A percentile compares a stretch with the other conserved stretches of the same genome.
phyloP scores from a whole-genome alignment of 2,329 filamentous ascomycete species.

The Clonostachys chloroleuca region DNA sequence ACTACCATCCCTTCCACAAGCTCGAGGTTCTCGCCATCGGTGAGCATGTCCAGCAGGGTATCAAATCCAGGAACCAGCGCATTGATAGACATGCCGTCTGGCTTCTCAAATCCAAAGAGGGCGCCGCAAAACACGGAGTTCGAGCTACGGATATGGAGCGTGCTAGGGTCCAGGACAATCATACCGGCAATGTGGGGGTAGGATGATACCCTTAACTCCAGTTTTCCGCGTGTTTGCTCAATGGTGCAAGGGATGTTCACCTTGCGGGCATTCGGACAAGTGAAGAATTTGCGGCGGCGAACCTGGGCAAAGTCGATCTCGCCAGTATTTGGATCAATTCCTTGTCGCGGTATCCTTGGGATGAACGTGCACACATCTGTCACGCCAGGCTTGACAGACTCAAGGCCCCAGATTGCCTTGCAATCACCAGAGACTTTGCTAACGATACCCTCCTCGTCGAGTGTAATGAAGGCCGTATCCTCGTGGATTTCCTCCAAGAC shows the following conservation, averaged over 20 bases:
- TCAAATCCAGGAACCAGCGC: slow-evolving; percentile 85
- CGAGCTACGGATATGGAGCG: slow-evolving; percentile 79
- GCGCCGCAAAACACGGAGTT: slow-evolving; percentile 93
- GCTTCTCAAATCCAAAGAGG: slow-evolving; percentile 82
- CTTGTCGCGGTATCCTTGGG: slow-evolving; percentile 75
- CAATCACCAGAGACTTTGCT: slow-evolving; percentile 68
- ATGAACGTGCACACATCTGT: slow-evolving; percentile 70
- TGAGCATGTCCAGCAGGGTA: slow-evolving; percentile 74
- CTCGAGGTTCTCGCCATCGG: slow-evolving; percentile 79
- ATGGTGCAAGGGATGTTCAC: slow-evolving; percentile 83
- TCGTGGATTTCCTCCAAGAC: slow-evolving; percentile 97
- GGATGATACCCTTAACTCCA: slow-evolving; percentile 80
- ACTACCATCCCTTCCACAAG: slow-evolving; percentile 93
- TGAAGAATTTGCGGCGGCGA: slow-evolving; percentile 71
- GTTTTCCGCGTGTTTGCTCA: slow-evolving; percentile 63
- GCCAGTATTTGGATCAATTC: slow-evolving; percentile 63
- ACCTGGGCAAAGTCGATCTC: slow-evolving; percentile 77
- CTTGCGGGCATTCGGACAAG: slow-evolving; percentile 71
- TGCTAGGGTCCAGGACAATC: slow-evolving; percentile 79
- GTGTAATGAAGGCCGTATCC: slow-evolving; percentile 72
- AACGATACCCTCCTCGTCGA: slow-evolving; percentile 76
- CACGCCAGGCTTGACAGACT: slow-evolving; percentile 60
- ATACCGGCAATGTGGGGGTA: slow-evolving; percentile 98
- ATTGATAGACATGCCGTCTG: slow-evolving; percentile 75
- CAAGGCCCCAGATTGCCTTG: slow-evolving; percentile 81